Conservation (phyloP, 1,284 basidiomycete species). For the Ceratobasidium sp. region DNA sequence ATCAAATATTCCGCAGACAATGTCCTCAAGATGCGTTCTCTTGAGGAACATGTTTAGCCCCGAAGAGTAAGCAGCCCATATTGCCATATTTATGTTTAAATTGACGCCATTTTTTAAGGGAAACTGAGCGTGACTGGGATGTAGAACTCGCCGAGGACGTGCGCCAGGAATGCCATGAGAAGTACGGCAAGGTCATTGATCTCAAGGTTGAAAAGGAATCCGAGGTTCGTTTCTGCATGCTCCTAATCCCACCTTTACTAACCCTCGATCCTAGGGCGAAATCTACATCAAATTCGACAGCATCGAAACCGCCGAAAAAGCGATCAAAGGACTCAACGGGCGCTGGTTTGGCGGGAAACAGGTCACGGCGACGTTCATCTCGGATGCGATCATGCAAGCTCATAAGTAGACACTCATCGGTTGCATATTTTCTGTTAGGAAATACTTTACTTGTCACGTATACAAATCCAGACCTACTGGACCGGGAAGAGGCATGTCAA, state of each 20-base stretch:
- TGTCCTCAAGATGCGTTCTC: conserved; percentile 84
- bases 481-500: conserved; percentile 27
- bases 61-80: conserved; percentile 71
- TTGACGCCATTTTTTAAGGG: conserved; percentile 60
- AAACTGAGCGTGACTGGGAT: conserved; percentile 96
- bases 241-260: conserved; percentile 2
- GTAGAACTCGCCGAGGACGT: conserved; percentile 95
- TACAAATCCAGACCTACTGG: not conserved
- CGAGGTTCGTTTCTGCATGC: conserved; percentile 62
- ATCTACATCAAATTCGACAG: conserved; percentile 93
- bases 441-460: not conserved
- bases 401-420: conserved; percentile 54
- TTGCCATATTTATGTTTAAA: not conserved
- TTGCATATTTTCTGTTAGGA: conserved; percentile 14
- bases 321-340: conserved; percentile 88
- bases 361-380: conserved; percentile 84
- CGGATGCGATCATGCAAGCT: conserved; percentile 91
- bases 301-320: conserved; percentile 79
- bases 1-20: conserved; percentile 74
- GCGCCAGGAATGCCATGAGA: conserved; percentile 88
- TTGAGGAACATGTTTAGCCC: conserved; percentile 97
- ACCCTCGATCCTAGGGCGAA: conserved; percentile 74
- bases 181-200: conserved; percentile 85
- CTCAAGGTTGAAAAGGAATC: conserved; percentile 96
- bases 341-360: conserved; percentile 94